Conservation (phyloP, 2,329 filamentous ascomycete genomes). For the Colletotrichum spaethianum region DNA sequence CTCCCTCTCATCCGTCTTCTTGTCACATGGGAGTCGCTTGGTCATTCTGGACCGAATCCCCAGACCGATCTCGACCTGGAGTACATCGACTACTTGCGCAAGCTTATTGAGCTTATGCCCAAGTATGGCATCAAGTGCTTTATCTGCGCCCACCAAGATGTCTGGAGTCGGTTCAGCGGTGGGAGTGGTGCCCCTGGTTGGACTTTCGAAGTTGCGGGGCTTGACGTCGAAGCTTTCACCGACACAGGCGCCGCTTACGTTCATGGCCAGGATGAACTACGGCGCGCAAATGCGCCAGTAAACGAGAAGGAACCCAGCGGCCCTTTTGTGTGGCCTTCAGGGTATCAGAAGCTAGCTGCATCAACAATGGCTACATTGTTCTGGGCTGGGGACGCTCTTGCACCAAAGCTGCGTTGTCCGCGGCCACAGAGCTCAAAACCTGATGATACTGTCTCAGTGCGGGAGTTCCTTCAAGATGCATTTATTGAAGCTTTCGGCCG, state of each 20-base stretch:
- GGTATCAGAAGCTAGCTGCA: slow-evolving; percentile 55
- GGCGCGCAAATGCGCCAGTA: slow-evolving; percentile 43
- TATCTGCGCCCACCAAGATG: slow-evolving; percentile 59
- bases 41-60: slow-evolving; percentile 51
- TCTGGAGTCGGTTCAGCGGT: slow-evolving; percentile 59
- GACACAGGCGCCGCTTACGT: slow-evolving; percentile 49
- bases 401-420: slow-evolving; percentile 43
- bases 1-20: slow-evolving; percentile 56
- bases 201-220: slow-evolving; percentile 58
- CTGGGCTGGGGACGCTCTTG: slow-evolving; percentile 48
- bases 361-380: slow-evolving; percentile 49
- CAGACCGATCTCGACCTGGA: slow-evolving; percentile 53
- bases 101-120: slow-evolving; percentile 55
- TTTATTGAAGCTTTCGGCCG: slow-evolving; percentile 53
- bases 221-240: slow-evolving; percentile 54
- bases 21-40: slow-evolving; percentile 60
- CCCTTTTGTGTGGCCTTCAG: slow-evolving; percentile 55
- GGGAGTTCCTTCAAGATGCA: slow-evolving; percentile 50
- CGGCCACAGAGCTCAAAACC: slow-evolving; percentile 2
- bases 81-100: slow-evolving; percentile 55
- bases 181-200: slow-evolving; percentile 59
- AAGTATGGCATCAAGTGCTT: slow-evolving; percentile 57
- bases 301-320: slow-evolving; percentile 53
- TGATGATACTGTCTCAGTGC: slow-evolving; percentile 45
- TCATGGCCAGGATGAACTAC: slow-evolving; percentile 53